Evolutionary conservation across 163 green algal species (phyloP).

Genomic region (Prototheca stagnorum): DNA sequence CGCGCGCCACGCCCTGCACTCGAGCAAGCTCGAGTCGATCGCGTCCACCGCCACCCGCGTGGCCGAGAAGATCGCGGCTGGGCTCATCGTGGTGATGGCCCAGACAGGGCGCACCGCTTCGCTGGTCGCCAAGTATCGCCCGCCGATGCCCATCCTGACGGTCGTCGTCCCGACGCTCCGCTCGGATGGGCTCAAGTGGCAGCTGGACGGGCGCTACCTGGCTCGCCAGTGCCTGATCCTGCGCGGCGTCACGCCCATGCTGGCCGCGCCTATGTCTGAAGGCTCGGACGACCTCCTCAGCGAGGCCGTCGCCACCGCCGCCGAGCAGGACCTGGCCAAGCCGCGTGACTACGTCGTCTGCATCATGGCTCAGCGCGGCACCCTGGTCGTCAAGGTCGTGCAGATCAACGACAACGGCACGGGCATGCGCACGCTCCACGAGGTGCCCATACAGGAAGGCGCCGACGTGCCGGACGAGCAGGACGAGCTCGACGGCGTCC

Average conservation of each 20-base stretch:
- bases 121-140: constrained; percentile 80
- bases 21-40: constrained; percentile 68
- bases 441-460: too few relatives aligned
- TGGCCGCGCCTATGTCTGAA: constrained; percentile 51
- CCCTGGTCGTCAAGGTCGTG: constrained; percentile 24
- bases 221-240: constrained; percentile 52
- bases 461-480: too few relatives aligned
- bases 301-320: constrained; percentile 19
- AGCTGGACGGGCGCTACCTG: constrained; percentile 37
- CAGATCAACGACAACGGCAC: constrained; percentile 10
- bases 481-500: too few relatives aligned
- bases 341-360: constrained; percentile 42
- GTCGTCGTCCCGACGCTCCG: constrained; percentile 60
- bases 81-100: constrained; percentile 70
- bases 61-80: constrained; percentile 31
- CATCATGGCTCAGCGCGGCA: constrained; percentile 18
- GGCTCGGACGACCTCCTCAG: constrained; percentile 30
- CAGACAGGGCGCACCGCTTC: constrained; percentile 50
- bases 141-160: constrained; percentile 66
- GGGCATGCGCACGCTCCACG: constrained; percentile 5
- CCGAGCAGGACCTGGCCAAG: constrained; percentile 28
- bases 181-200: constrained; percentile 29
- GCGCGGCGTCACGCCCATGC: constrained; percentile 19
- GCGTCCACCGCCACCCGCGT: constrained; percentile 58
- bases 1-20: constrained; percentile 13